Evolutionary conservation across 2,329 filamentous ascomycete genomes (phyloP).

Genomic region (Paecilomyces sp.): DNA sequence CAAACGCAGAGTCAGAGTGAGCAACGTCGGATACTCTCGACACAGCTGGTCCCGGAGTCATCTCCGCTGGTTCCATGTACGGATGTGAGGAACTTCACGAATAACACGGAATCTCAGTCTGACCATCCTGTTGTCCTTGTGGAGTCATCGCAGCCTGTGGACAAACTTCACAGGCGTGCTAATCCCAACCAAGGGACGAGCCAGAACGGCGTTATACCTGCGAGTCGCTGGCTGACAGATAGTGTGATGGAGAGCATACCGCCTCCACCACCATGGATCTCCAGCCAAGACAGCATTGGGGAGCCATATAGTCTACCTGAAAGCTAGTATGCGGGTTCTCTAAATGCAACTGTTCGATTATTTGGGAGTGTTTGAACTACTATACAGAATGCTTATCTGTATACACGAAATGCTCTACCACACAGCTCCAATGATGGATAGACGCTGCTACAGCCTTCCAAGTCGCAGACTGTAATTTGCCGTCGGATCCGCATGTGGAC

Average conservation of each 20-base stretch:
- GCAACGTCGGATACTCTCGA: conserved; percentile 13
- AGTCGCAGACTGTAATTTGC: neutral
- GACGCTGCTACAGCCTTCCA: neutral
- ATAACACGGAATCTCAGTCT: conserved; percentile 12
- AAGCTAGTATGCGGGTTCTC: conserved; percentile 1
- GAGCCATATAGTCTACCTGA: conserved; percentile 28
- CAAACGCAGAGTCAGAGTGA: conserved; percentile 16
- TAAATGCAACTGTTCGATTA: neutral
- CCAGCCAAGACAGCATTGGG: conserved; percentile 31
- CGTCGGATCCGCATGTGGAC: neutral
- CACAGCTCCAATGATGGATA: neutral
- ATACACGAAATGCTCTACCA: neutral
- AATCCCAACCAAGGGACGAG: neutral
- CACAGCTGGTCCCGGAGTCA: conserved; percentile 32
- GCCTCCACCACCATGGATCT: conserved; percentile 29
- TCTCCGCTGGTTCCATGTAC: conserved; percentile 23
- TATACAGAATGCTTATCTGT: neutral
- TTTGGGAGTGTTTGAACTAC: neutral
- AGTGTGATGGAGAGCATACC: conserved; percentile 39
- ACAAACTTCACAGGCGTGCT: conserved; percentile 10
- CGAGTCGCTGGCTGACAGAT: conserved; percentile 32
- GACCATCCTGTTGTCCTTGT: conserved; percentile 29
- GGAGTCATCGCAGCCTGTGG: conserved; percentile 33
- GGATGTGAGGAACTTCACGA: conserved; percentile 5
- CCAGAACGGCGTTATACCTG: conserved; percentile 18